Evolutionary conservation across 2,329 filamentous ascomycete genomes (phyloP).

Genomic region (Lachnellula cervina): DNA sequence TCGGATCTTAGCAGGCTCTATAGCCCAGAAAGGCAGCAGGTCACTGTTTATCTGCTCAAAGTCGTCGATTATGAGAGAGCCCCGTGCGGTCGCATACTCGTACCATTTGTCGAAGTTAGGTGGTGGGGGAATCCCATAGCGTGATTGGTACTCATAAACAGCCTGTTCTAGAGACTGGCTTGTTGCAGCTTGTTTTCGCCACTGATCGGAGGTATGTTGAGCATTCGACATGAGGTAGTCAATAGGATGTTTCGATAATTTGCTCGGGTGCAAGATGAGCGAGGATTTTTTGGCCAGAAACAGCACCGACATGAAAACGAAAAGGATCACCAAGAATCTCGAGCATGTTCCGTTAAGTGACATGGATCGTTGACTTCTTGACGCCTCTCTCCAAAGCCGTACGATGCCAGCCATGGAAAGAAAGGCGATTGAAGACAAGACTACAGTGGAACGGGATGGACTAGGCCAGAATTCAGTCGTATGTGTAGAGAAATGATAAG

Average conservation of each 20-base stretch:
- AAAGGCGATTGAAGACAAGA: slow-evolving; percentile 1
- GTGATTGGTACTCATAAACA: slow-evolving; percentile 14
- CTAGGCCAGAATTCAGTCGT: background rate
- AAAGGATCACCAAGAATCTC: slow-evolving; percentile 1
- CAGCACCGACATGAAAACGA: background rate
- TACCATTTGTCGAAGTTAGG: slow-evolving; percentile 30
- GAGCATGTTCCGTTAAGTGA: background rate
- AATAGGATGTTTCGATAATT: slow-evolving; percentile 11
- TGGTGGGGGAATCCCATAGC: slow-evolving; percentile 19
- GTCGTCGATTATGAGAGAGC: slow-evolving; percentile 29
- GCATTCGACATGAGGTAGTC: slow-evolving; percentile 10
- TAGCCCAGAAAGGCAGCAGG: slow-evolving; percentile 30
- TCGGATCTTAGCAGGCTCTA: slow-evolving; percentile 26
- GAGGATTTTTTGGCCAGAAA: background rate
- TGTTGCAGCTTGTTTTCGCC: slow-evolving; percentile 13
- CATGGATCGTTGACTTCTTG: slow-evolving; percentile 4
- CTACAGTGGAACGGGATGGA: background rate
- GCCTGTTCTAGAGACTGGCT: slow-evolving; percentile 14
- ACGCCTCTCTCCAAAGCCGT: slow-evolving; percentile 3
- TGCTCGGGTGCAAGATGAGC: background rate
- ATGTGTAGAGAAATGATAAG: slow-evolving; percentile 1
- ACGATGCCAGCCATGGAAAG: slow-evolving; percentile 4
- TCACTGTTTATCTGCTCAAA: slow-evolving; percentile 32
- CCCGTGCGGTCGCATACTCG: slow-evolving; percentile 28
- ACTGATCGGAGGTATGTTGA: background rate